Base-by-base conservation (phyloP, 371 early-diverging fungal genomes). In the Mucor mucedo region DNA sequence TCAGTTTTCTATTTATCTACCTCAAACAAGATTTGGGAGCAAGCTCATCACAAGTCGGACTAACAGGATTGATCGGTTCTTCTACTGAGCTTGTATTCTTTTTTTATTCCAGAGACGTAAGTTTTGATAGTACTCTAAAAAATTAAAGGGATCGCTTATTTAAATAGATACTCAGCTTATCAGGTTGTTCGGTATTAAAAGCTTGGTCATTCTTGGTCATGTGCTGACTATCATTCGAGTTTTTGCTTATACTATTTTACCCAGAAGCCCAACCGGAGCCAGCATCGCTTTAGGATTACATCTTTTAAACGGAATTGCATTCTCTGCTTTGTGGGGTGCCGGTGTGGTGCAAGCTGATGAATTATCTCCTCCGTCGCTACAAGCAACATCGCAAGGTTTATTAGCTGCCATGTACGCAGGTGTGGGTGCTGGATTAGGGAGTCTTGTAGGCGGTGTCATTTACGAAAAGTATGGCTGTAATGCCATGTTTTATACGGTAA, bases 371-470 rank as follows among this genome's bases (percentile, higher is more conserved):
- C 79, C 83, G 9, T 76, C 78, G 21, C 58, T 82, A 48, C 82
- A 82, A 59, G 82, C 82, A n/a, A 82, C 82, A 29, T 82, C 82
- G 4, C 82, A 82, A 73, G 82, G 82, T 57, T 45, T 82, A 3
- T 63, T 82, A 39, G 83, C 83, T 28, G 83, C 83, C 16, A 79
- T 82, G 79, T 82, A 82, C 67, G 76, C 83, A 14, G 83, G 83
- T 60, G 57, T 82, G 3, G 83, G 83, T 30, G 76, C 83, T 16
- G 83, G 83, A 2, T 47, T 78, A 4, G 83, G 83, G 5, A 79
- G 78, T 61, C 52, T 82, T 14, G 63, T 82, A 48, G 83, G 80
- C 13, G 83, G 83, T 8, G 60, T 78, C 1, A 68, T 82, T 5
- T 79, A 78, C 55, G 76, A 75, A 56, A 65, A 65, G n/a, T 74